phyloP scores from a whole-genome alignment of 2,329 filamentous ascomycete species.

The Colletotrichum musae region DNA sequence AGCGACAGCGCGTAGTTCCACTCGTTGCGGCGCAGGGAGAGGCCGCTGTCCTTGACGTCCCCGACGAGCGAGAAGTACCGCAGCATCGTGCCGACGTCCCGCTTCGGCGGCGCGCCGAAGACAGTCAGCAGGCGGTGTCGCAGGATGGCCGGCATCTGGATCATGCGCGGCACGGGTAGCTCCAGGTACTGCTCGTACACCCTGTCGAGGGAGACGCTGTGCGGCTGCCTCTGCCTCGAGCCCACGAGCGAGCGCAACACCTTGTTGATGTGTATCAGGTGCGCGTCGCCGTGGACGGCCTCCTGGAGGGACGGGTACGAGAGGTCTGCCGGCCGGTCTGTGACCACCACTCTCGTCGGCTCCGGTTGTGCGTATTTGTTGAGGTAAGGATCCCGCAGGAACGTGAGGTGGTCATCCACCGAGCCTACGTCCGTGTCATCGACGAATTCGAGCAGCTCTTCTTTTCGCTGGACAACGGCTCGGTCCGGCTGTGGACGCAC shows the following conservation, averaged over 20 bases:
- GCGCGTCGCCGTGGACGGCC: slow-evolving; percentile 52
- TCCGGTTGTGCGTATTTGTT: slow-evolving; percentile 67
- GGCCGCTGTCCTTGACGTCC: slow-evolving; percentile 82
- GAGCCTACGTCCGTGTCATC: slow-evolving; percentile 62
- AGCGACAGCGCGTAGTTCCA: slow-evolving; percentile 91
- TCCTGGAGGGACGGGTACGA: slow-evolving; percentile 61
- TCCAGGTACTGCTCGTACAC: slow-evolving; percentile 66
- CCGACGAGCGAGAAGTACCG: slow-evolving; percentile 88
- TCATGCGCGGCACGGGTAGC: slow-evolving; percentile 67
- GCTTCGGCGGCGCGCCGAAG: slow-evolving; percentile 74
- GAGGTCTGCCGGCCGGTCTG: slow-evolving; percentile 64
- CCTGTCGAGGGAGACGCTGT: slow-evolving; percentile 55
- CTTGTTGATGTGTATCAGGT: slow-evolving; percentile 53
- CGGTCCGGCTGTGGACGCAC: slow-evolving; percentile 41
- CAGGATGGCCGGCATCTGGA: slow-evolving; percentile 63
- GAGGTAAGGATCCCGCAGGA: slow-evolving; percentile 67
- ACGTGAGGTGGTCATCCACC: slow-evolving; percentile 68
- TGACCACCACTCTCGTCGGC: slow-evolving; percentile 64
- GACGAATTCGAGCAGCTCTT: slow-evolving; percentile 68
- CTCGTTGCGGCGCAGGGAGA: slow-evolving; percentile 76
- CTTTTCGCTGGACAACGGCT: slow-evolving; percentile 39
- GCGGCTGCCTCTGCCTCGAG: slow-evolving; percentile 58
- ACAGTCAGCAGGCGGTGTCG: slow-evolving; percentile 77
- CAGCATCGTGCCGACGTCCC: slow-evolving; percentile 75
- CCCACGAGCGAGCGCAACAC: slow-evolving; percentile 59